Evolutionary conservation across 345 rosid species (phyloP).

Genomic region (Syzygium oleosum): DNA sequence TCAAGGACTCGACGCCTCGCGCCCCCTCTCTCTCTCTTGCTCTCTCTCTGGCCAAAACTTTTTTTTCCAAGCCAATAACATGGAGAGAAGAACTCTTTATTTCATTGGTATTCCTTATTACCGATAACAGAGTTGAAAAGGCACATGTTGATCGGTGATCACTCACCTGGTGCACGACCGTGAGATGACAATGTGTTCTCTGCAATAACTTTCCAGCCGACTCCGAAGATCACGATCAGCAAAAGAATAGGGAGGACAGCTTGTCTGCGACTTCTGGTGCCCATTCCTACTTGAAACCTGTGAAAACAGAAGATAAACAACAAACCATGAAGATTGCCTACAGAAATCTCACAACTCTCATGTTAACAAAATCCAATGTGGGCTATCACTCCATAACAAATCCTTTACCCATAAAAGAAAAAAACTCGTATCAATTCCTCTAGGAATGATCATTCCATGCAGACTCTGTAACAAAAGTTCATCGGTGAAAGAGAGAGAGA

Average conservation of each 20-base stretch:
- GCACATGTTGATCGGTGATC: not conserved
- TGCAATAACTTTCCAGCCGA: not conserved
- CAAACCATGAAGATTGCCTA: not conserved
- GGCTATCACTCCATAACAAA: not conserved
- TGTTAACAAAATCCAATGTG: not conserved
- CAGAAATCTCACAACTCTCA: not conserved
- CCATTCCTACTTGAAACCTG: constrained; percentile 15
- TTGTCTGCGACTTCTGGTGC: not conserved
- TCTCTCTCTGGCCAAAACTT: not conserved
- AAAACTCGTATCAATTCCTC: not conserved
- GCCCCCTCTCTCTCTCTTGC: not conserved
- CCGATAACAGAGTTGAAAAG: not conserved
- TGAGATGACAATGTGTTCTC: not conserved
- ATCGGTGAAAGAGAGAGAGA: not conserved
- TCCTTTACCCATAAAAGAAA: not conserved
- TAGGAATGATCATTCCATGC: not conserved
- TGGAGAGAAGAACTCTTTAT: not conserved
- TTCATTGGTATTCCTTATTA: not conserved
- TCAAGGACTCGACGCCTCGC: not conserved
- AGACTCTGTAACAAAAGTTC: not conserved
- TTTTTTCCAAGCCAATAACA: not conserved
- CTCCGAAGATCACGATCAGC: constrained; percentile 7
- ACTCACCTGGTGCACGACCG: constrained; percentile 14
- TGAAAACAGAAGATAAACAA: not conserved
- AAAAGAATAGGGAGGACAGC: constrained; percentile 5